phyloP scores from a whole-genome alignment of 352 stramenopile species.

The Poterioochromonas sp. region DNA sequence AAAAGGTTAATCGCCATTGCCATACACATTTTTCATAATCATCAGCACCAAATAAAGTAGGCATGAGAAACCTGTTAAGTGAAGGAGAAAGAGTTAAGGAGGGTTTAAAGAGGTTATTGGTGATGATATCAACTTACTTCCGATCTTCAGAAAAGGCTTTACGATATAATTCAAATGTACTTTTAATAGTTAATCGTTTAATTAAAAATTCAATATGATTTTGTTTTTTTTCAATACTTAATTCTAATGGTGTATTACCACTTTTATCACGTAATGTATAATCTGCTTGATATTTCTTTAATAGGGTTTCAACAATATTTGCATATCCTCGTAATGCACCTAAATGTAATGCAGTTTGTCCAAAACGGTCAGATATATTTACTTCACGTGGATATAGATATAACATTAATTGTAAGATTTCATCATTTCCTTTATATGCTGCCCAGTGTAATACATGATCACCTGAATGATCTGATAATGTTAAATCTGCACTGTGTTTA shows the following conservation, averaged over 20 bases:
- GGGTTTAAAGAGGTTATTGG: too few relatives aligned
- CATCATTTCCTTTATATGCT: slow-evolving; percentile 40
- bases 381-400: slow-evolving; percentile 15
- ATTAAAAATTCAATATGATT: slow-evolving; percentile 29
- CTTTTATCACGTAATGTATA: slow-evolving; percentile 58
- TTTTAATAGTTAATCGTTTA: neutral
- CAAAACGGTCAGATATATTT: slow-evolving; percentile 1
- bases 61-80: neutral
- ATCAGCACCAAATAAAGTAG: neutral
- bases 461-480: slow-evolving; percentile 54
- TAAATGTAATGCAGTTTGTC: slow-evolving; percentile 61
- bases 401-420: neutral
- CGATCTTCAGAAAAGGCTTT: neutral
- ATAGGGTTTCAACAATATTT: slow-evolving; percentile 54
- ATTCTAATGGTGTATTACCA: slow-evolving; percentile 57
- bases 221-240: slow-evolving; percentile 62
- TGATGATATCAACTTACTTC: too few relatives aligned
- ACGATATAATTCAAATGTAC: neutral
- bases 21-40: neutral
- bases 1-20: slow-evolving; percentile 16
- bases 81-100: too few relatives aligned
- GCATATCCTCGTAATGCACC: slow-evolving; percentile 59
- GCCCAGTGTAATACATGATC: slow-evolving; percentile 58
- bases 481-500: slow-evolving; percentile 50
- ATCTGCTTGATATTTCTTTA: slow-evolving; percentile 45